Conservation (phyloP, 1,284 basidiomycete genomes). For the Apiotrichum mycotoxinovorans region DNA sequence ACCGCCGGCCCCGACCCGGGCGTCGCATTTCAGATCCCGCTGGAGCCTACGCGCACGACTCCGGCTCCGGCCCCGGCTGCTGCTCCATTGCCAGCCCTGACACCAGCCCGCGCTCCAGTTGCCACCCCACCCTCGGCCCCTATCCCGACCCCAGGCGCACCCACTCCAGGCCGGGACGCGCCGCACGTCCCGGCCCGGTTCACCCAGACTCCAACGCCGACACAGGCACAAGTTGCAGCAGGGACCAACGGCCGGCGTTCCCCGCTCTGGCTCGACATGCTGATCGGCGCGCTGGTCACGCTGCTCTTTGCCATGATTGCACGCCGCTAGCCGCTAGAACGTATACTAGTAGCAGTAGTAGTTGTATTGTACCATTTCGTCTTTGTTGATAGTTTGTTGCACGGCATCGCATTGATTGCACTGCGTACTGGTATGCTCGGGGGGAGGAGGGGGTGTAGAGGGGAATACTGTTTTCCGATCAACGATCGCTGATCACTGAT, state of each 20-base stretch:
- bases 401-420: not conserved
- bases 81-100: not conserved
- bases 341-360: not conserved
- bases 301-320: conserved; percentile 17
- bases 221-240: not conserved
- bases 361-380: not conserved
- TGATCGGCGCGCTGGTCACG: conserved; percentile 41
- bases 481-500: too few relatives aligned
- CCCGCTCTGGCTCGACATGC: conserved; percentile 18
- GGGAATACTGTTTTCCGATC: too few relatives aligned
- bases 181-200: not conserved
- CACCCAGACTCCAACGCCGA: not conserved
- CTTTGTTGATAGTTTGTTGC: too few relatives aligned
- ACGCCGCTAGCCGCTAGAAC: not conserved
- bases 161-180: not conserved
- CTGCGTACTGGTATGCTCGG: too few relatives aligned
- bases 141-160: not conserved
- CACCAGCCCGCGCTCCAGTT: not conserved
- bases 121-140: not conserved
- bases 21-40: too few relatives aligned
- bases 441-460: too few relatives aligned
- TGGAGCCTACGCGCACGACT: too few relatives aligned
- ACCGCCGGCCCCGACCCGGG: too few relatives aligned
- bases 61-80: not conserved
- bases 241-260: not conserved